Conservation (phyloP, 2,329 filamentous ascomycete genomes). For the Coniochaeta ligniaria region DNA sequence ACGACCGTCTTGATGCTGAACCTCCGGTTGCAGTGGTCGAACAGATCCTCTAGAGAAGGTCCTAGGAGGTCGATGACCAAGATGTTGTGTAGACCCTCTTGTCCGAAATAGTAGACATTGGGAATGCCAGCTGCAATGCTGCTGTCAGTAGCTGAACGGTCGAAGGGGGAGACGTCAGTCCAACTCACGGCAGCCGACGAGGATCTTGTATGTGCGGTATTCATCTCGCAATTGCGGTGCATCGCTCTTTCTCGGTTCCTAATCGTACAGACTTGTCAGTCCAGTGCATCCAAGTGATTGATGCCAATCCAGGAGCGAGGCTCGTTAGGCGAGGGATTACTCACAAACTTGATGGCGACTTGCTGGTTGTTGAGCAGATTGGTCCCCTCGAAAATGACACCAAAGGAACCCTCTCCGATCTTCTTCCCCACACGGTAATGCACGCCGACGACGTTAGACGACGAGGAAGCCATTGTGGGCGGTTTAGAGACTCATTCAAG, state of each 20-base stretch:
- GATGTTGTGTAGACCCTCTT: slow-evolving; percentile 97
- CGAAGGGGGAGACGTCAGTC: slow-evolving; percentile 5
- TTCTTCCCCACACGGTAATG: slow-evolving; percentile 99
- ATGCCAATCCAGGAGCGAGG: not conserved
- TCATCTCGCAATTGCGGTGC: slow-evolving; percentile 96
- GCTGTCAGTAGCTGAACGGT: slow-evolving; percentile 6
- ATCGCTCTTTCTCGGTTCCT: slow-evolving; percentile 98
- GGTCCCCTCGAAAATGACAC: slow-evolving; percentile 97
- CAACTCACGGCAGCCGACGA: slow-evolving; percentile 94
- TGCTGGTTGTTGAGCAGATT: slow-evolving; percentile 99
- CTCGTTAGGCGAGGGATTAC: slow-evolving; percentile 26
- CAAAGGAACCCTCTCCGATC: slow-evolving; percentile 97
- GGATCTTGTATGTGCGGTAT: slow-evolving; percentile 98
- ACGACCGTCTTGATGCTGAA: slow-evolving; percentile 98
- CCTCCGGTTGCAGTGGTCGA: slow-evolving; percentile 91
- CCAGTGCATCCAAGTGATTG: not conserved
- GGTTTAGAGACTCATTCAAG: slow-evolving; percentile 1
- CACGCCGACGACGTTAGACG: slow-evolving; percentile 95
- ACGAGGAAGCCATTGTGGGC: slow-evolving; percentile 69
- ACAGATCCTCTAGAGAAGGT: slow-evolving; percentile 90
- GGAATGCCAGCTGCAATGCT: slow-evolving; percentile 74
- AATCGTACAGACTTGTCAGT: slow-evolving; percentile 6
- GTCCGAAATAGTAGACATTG: slow-evolving; percentile 99
- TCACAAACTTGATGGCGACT: slow-evolving; percentile 98
- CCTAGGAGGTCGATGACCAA: slow-evolving; percentile 95